phyloP scores from a whole-genome alignment of 768 basidiomycete species.

The Suillus lakei region DNA sequence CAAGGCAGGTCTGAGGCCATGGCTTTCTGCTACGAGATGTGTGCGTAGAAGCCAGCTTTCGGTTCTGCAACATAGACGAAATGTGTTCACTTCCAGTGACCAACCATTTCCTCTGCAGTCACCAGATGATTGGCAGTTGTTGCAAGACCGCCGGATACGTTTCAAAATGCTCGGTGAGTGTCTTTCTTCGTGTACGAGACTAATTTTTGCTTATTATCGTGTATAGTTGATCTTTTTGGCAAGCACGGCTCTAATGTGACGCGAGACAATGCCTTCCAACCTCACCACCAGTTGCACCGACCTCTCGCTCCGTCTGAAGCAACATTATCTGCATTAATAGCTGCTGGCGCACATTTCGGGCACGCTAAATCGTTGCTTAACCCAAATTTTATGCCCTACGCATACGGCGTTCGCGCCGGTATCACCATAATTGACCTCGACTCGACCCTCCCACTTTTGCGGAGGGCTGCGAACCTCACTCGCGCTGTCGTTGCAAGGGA shows the following conservation, averaged over 20 bases:
- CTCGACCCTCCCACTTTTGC: constrained; percentile 88
- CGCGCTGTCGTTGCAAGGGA: constrained; percentile 80
- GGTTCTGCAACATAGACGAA: background rate
- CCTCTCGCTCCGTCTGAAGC: constrained; percentile 63
- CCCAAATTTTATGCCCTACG: constrained; percentile 88
- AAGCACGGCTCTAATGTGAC: constrained; percentile 81
- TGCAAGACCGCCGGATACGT: constrained; percentile 64
- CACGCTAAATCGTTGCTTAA: constrained; percentile 86
- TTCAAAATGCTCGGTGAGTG: constrained; percentile 57
- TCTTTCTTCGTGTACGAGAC: constrained; percentile 22
- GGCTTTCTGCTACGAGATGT: constrained; percentile 28
- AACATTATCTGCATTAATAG: constrained; percentile 88
- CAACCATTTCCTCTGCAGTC: constrained; percentile 43
- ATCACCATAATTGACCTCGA: constrained; percentile 95
- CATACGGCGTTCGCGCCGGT: constrained; percentile 89
- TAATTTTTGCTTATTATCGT: constrained; percentile 16
- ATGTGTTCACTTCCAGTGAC: constrained; percentile 5
- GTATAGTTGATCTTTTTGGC: constrained; percentile 62
- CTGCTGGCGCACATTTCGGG: constrained; percentile 93
- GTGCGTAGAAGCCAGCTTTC: constrained; percentile 16
- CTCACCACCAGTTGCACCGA: constrained; percentile 69
- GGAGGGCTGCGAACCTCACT: constrained; percentile 88
- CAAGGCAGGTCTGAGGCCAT: constrained; percentile 23
- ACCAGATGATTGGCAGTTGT: constrained; percentile 65
- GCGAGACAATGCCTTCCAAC: constrained; percentile 69